Evolutionary conservation across 371 early-diverging fungal genomes (phyloP).

Genomic region (Syncephalastrum sp.): DNA sequence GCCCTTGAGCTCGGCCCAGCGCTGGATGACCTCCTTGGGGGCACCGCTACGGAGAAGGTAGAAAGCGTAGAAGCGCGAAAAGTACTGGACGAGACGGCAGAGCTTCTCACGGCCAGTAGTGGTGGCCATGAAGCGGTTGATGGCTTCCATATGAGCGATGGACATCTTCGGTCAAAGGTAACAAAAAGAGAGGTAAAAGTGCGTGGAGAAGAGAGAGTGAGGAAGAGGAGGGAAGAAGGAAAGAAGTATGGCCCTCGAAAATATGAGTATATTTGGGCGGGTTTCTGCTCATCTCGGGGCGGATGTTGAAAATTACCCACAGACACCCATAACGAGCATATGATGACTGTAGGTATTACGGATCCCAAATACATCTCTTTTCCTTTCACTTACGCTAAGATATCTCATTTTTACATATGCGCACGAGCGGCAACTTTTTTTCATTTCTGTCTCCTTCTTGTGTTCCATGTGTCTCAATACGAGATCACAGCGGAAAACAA

Average conservation of each 20-base stretch:
- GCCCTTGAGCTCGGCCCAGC: slow-evolving; percentile 56
- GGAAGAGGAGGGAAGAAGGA: slow-evolving; percentile 1
- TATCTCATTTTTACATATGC: no score
- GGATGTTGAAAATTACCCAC: no score
- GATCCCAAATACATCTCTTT: no score
- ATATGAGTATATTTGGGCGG: not conserved
- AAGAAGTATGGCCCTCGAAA: slow-evolving; percentile 2
- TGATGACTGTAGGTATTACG: no score
- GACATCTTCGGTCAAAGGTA: slow-evolving; percentile 18
- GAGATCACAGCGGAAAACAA: no score
- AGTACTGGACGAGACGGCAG: slow-evolving; percentile 77
- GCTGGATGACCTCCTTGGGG: slow-evolving; percentile 50
- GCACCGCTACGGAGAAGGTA: slow-evolving; percentile 52
- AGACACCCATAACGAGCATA: no score
- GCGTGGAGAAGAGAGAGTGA: slow-evolving; percentile 4
- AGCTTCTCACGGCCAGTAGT: slow-evolving; percentile 81
- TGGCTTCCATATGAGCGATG: slow-evolving; percentile 26
- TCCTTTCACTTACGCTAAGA: no score
- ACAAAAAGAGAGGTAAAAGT: not conserved
- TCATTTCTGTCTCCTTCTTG: no score
- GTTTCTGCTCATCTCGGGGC: no score
- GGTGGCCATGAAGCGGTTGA: slow-evolving; percentile 55
- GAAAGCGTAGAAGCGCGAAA: slow-evolving; percentile 66
- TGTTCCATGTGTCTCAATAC: no score
- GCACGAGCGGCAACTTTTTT: no score